Evolutionary conservation across 1,284 basidiomycete species (phyloP).

Genomic region (Malassezia dermatis): DNA sequence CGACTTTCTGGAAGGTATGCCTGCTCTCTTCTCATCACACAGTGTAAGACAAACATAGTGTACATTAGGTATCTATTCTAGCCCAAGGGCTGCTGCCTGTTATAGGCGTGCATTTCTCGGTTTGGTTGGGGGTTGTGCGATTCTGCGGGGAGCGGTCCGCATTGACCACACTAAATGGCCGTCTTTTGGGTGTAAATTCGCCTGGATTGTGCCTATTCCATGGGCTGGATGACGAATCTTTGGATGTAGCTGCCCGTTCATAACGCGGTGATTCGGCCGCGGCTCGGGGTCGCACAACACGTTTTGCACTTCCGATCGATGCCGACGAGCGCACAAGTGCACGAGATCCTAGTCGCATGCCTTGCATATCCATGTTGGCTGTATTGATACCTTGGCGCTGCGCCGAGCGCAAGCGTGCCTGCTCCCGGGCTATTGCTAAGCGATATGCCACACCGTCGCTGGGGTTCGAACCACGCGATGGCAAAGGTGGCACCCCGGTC

Average conservation of each 20-base stretch:
- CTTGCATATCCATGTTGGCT: not conserved
- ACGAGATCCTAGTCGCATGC: not conserved
- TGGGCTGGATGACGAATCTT: not conserved
- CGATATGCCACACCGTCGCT: slow-evolving; percentile 18
- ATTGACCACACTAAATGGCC: slow-evolving; percentile 30
- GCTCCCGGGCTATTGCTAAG: slow-evolving; percentile 12
- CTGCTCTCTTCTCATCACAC: not conserved
- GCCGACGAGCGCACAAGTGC: slow-evolving; percentile 7
- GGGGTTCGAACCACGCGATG: slow-evolving; percentile 1
- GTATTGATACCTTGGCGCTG: not conserved
- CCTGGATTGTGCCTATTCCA: not conserved
- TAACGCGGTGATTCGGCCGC: not conserved
- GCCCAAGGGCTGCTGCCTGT: not conserved
- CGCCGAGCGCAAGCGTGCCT: slow-evolving; percentile 1
- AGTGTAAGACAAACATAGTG: not conserved
- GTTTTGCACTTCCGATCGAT: slow-evolving; percentile 4
- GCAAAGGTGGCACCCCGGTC: slow-evolving; percentile 2
- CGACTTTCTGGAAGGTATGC: slow-evolving; percentile 36
- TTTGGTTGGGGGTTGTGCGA: not conserved
- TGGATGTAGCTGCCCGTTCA: not conserved
- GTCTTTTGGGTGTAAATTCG: slow-evolving; percentile 12
- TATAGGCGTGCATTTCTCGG: not conserved
- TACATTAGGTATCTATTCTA: slow-evolving; percentile 2
- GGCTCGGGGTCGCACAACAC: not conserved
- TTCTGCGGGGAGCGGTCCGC: slow-evolving; percentile 18